Base-by-base conservation (phyloP, 1,139 yeast species). In the Lipomyces yarrowii region DNA sequence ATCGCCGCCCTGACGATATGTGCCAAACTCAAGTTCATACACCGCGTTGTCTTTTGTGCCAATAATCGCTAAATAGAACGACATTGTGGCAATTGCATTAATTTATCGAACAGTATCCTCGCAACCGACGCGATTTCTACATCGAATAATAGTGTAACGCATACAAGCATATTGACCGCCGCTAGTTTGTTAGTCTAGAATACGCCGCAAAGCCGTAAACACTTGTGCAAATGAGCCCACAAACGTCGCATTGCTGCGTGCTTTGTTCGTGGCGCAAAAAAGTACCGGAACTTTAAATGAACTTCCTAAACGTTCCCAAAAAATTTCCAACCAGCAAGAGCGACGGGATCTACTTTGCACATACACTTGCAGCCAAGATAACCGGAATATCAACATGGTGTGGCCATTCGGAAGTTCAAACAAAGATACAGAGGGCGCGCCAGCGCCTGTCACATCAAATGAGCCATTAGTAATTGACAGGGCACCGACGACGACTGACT, bases 41-140 rank as follows among this genome's bases (percentile, higher is more conserved):
- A 96, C 76, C 0, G 98, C 97, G 69, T 86, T 86, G 76, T 94
- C 99, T 58, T 86, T 84, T 1, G 96, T 89, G 26, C 98, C 98
- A 56, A 94, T 85, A 62, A 94, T 89, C 18, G 96, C 90, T 74
- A 96, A 86, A 77, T 92, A 92, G 79, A 89, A 91, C 46, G 96
- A 89, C 86, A 86, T 64, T 5, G 23, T 32, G 21, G 18, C 48
- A 42, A 42, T 15, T n/a, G n/a, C n/a, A n/a, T 18, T 18, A 42
- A n/a, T 42, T 42, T 3, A 18, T 8, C 18, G n/a, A 5, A 5
- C 6, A 11, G 18, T 15, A 15, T n/a, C 3, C 11, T 8, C 18
- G n/a, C 48, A 21, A 18, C 11, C 6, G 21, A 42, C 11, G 11
- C 48, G 48, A 42, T 42, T 18, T 2, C 10, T 5, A 18, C 3